Conservation (phyloP, 768 basidiomycete genomes). For the Podaxis sp. region DNA sequence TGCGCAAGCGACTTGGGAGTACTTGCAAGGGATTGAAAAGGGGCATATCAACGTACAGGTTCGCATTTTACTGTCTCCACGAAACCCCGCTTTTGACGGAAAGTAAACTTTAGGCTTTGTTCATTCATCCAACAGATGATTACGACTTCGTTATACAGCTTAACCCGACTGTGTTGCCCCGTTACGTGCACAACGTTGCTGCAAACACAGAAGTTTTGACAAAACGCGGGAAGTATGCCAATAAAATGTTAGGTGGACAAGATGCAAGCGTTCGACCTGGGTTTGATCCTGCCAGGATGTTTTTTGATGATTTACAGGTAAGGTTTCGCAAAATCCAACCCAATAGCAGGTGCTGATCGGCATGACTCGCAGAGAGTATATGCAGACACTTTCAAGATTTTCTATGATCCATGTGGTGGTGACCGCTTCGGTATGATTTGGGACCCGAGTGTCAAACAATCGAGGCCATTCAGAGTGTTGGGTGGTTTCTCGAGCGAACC, state of each 20-base stretch:
- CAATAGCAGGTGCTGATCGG: not conserved
- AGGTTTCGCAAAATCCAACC: constrained; percentile 19
- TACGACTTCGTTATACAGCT: constrained; percentile 87
- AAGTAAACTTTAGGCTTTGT: constrained; percentile 59
- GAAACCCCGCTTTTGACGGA: not conserved
- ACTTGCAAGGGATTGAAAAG: constrained; percentile 50
- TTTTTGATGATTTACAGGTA: constrained; percentile 76
- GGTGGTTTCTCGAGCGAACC: constrained; percentile 80
- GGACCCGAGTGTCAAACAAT: constrained; percentile 68
- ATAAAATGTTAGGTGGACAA: constrained; percentile 33
- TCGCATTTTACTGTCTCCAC: constrained; percentile 14
- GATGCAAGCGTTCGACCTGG: constrained; percentile 51
- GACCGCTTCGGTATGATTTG: constrained; percentile 80
- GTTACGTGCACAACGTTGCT: constrained; percentile 71
- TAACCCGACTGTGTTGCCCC: constrained; percentile 59
- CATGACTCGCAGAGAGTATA: constrained; percentile 58
- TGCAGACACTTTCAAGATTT: constrained; percentile 76
- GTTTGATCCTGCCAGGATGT: constrained; percentile 74
- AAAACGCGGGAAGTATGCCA: constrained; percentile 43
- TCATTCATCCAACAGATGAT: constrained; percentile 78
- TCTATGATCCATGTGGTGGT: constrained; percentile 83
- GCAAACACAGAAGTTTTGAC: constrained; percentile 50
- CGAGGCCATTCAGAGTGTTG: constrained; percentile 75
- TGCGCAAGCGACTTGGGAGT: constrained; percentile 72
- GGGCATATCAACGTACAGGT: constrained; percentile 64